A percentile compares a stretch with the other conserved stretches of the same genome.
These are phyloP conservation scores for Sporisorium exsertum DNA, from an alignment of 1,284 basidiomycete species.

Conservation along the genomic window DNA sequence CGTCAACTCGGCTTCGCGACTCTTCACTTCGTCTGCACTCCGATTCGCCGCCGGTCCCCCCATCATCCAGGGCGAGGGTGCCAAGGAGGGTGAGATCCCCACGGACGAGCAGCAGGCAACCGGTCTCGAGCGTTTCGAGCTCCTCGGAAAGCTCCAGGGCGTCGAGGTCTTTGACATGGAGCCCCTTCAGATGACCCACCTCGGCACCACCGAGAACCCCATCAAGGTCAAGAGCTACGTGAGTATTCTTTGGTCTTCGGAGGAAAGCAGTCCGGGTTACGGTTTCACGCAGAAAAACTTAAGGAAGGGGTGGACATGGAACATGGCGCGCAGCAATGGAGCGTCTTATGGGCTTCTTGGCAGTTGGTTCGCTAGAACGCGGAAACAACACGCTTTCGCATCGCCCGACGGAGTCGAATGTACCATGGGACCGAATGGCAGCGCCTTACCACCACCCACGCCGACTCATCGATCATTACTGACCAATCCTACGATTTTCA, in stretches of 20 bases:
- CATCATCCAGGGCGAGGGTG: constrained; percentile 79
- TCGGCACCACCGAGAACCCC: constrained; percentile 89
- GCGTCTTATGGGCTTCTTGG: not conserved
- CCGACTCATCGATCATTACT: not conserved
- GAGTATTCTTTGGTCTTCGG: constrained; percentile 69
- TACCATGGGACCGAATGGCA: not conserved
- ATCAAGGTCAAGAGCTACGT: constrained; percentile 89
- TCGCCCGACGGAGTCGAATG: not conserved
- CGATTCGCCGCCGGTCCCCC: constrained; percentile 72
- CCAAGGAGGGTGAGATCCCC: constrained; percentile 81
- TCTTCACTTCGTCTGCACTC: constrained; percentile 54
- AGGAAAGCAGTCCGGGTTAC: not conserved
- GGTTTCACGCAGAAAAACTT: not conserved
- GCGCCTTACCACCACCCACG: not conserved
- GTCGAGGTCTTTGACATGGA: constrained; percentile 90
- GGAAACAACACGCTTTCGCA: too few relatives aligned
- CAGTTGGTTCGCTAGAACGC: not conserved
- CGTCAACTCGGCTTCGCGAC: constrained; percentile 44
- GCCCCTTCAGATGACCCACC: constrained; percentile 84
- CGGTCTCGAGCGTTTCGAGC: constrained; percentile 94
- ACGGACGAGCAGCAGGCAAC: constrained; percentile 91
- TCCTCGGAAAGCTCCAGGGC: constrained; percentile 88
- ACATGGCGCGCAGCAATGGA: not conserved
- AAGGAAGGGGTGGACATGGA: not conserved
- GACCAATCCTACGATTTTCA: not conserved